A percentile compares a stretch with the other conserved stretches of the same genome.
These are phyloP conservation scores for Fusarium nelsonii DNA, from an alignment of 2,329 filamentous ascomycete species.

Conservation along the genomic window DNA sequence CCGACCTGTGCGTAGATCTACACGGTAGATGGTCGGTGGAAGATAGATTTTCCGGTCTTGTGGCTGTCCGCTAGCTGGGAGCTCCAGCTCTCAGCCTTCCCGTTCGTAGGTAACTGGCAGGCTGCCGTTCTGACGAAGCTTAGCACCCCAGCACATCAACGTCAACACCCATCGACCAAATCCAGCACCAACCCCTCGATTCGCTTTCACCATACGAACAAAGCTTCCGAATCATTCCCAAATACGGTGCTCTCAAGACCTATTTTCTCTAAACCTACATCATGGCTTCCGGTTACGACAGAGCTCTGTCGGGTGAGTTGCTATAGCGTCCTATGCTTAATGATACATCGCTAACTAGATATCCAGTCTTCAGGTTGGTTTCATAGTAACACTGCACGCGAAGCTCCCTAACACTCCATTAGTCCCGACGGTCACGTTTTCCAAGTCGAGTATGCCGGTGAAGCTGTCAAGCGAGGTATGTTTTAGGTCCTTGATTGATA, in stretches of 20 bases:
- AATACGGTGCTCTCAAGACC: neutral
- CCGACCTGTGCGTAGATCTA: neutral
- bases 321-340: slow-evolving; percentile 40
- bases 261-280: slow-evolving; percentile 26
- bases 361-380: slow-evolving; percentile 83
- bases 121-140: slow-evolving; percentile 59
- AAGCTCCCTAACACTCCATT: slow-evolving; percentile 58
- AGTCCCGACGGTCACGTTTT: slow-evolving; percentile 99
- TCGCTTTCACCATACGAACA: slow-evolving; percentile 26
- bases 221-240: slow-evolving; percentile 3
- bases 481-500: slow-evolving; percentile 25
- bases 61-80: slow-evolving; percentile 33
- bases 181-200: slow-evolving; percentile 33
- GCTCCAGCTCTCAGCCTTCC: slow-evolving; percentile 51
- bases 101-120: slow-evolving; percentile 49
- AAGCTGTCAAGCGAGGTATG: slow-evolving; percentile 96
- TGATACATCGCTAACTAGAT: slow-evolving; percentile 60
- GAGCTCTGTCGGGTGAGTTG: slow-evolving; percentile 95
- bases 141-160: slow-evolving; percentile 45
- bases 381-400: neutral
- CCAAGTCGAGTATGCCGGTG: slow-evolving; percentile 98
- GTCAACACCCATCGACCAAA: slow-evolving; percentile 41
- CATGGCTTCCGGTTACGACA: slow-evolving; percentile 97
- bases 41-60: slow-evolving; percentile 49
- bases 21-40: slow-evolving; percentile 43